Conservation (phyloP, 805 yeast species). For the Candida krabiensis region DNA sequence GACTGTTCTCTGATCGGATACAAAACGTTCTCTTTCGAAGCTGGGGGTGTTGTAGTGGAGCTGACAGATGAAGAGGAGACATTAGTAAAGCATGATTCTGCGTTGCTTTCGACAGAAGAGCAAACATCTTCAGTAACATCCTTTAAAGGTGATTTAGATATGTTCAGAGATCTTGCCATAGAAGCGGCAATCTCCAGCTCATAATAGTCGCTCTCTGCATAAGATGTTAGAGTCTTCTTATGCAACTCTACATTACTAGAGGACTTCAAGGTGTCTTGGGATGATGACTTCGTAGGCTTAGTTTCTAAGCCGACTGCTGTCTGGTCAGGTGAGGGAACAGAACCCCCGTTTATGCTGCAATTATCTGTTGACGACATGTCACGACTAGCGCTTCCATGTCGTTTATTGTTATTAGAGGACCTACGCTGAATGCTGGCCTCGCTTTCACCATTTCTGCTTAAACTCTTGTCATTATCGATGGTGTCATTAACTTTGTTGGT, state of each 20-base stretch:
- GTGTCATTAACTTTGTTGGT: conserved; percentile 7
- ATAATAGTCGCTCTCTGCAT: conserved; percentile 16
- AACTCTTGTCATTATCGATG: conserved; percentile 1
- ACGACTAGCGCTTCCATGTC: not conserved
- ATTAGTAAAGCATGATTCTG: conserved; percentile 35
- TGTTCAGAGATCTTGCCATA: conserved; percentile 40
- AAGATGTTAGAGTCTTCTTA: conserved; percentile 16
- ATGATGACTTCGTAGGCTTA: not conserved
- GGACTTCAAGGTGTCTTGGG: not conserved
- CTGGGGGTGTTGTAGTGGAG: conserved; percentile 28
- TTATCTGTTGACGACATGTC: not conserved
- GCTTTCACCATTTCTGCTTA: not conserved
- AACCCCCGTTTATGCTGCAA: not conserved
- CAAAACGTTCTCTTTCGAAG: conserved; percentile 16
- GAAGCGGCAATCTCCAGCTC: conserved; percentile 48
- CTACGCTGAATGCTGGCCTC: not conserved
- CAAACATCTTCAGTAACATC: conserved; percentile 21
- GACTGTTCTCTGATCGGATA: conserved; percentile 36
- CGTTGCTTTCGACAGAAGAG: conserved; percentile 45
- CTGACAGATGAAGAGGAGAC: conserved; percentile 30
- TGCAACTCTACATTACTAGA: not conserved
- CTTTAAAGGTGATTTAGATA: conserved; percentile 15
- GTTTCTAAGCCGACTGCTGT: not conserved
- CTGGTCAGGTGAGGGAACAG: not conserved
- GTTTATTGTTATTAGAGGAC: not conserved